Conservation (phyloP, 176 grass and related monocot genomes). For the Lolium multiflorum region DNA sequence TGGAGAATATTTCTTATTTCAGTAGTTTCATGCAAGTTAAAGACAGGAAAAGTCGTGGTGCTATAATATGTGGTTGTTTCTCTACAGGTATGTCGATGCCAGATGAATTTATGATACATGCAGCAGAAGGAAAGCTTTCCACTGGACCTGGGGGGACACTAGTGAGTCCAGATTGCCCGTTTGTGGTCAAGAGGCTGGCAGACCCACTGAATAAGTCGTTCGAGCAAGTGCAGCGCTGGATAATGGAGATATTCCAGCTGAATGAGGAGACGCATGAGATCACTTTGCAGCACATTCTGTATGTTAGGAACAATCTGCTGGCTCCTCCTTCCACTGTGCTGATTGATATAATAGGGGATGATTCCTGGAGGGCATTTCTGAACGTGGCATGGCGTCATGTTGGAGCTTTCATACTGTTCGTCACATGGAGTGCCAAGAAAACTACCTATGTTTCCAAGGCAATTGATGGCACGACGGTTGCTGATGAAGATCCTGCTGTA, state of each 20-base stretch:
- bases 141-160: neutral
- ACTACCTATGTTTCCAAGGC: neutral
- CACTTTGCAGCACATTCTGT: neutral
- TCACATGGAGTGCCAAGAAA: neutral
- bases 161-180: conserved; percentile 4
- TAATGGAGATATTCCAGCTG: neutral
- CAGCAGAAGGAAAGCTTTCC: conserved; percentile 11
- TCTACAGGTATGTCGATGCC: conserved; percentile 17
- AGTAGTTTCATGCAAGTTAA: neutral
- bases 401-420: conserved; percentile 12
- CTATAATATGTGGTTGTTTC: neutral
- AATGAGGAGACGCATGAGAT: neutral
- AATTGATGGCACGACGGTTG: neutral
- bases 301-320: conserved; percentile 16
- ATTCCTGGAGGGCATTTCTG: conserved; percentile 16
- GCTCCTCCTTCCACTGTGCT: conserved; percentile 21
- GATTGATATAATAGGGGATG: neutral
- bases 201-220: conserved; percentile 7
- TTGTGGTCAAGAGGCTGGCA: neutral
- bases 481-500: neutral
- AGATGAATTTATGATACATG: conserved; percentile 9
- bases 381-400: conserved; percentile 1
- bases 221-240: conserved; percentile 9
- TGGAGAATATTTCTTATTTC: neutral
- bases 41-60: neutral